Percentiles rank a stretch among this genome's conserved stretches.
These are phyloP conservation scores for Annona cherimola DNA, from an alignment of 164 flowering plant genomes.

Conservation along the genomic window DNA sequence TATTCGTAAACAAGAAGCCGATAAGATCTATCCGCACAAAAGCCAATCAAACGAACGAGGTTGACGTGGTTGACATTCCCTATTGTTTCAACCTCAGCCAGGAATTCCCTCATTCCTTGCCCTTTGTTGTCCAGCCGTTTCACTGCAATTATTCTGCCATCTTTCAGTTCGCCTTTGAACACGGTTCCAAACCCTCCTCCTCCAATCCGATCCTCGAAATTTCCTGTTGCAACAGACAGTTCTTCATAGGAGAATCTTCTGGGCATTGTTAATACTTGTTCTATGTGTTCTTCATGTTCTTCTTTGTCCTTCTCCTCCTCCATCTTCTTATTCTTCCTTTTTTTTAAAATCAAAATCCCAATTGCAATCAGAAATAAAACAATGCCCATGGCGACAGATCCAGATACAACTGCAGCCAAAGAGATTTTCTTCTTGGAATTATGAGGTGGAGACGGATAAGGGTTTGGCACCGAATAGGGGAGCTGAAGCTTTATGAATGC, in stretches of 20 bases:
- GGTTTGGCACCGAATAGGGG: neutral
- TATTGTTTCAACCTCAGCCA: slow-evolving; percentile 10
- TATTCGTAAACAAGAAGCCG: slow-evolving; percentile 13
- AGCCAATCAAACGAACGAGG: slow-evolving; percentile 13
- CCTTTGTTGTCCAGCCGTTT: slow-evolving; percentile 3
- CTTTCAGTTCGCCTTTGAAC: slow-evolving; percentile 5
- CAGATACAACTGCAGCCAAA: neutral
- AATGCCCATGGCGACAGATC: neutral
- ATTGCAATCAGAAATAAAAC: neutral
- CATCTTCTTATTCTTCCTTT: neutral
- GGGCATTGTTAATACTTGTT: slow-evolving; percentile 15
- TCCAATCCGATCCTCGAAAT: slow-evolving; percentile 6
- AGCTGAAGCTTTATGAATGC: neutral
- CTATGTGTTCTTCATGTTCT: slow-evolving; percentile 11
- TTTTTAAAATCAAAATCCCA: neutral
- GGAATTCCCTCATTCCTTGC: slow-evolving; percentile 12
- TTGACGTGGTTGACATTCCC: slow-evolving; percentile 12
- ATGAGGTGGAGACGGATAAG: neutral
- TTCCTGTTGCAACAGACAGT: neutral
- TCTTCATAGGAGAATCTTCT: slow-evolving; percentile 4
- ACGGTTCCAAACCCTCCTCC: slow-evolving; percentile 16
- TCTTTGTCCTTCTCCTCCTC: neutral
- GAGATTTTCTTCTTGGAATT: neutral
- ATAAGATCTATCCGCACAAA: slow-evolving; percentile 6
- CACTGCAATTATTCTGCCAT: slow-evolving; percentile 14